These are phyloP conservation scores for Boletus hoseneyae DNA, from an alignment of 1,284 basidiomycete species.

Conservation along the genomic window DNA sequence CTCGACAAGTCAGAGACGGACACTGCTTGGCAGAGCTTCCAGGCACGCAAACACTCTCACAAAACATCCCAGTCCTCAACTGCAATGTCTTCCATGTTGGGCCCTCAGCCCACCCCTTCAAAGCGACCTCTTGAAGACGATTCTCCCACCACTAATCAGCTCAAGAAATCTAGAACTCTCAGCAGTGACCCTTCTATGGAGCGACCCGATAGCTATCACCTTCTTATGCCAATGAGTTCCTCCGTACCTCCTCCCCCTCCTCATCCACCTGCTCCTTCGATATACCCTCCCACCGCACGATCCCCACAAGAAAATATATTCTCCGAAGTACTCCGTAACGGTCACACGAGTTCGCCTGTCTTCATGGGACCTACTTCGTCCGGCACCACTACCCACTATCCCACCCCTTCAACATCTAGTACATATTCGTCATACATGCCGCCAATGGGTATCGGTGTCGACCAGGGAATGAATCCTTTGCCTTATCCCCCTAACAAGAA, in stretches of 20 bases:
- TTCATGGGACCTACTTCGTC: slow-evolving; percentile 50
- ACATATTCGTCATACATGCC: slow-evolving; percentile 57
- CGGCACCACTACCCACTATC: slow-evolving; percentile 31
- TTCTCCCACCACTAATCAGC: slow-evolving; percentile 27
- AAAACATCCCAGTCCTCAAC: slow-evolving; percentile 30
- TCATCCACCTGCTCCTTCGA: slow-evolving; percentile 36
- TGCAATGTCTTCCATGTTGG: slow-evolving; percentile 30
- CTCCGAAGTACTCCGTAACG: slow-evolving; percentile 56
- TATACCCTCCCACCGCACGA: slow-evolving; percentile 34
- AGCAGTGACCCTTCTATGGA: slow-evolving; percentile 39
- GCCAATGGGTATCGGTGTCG: slow-evolving; percentile 53
- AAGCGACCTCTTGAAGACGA: slow-evolving; percentile 55
- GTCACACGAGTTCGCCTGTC: slow-evolving; percentile 56
- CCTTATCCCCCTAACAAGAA: slow-evolving; percentile 34
- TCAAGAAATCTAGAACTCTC: slow-evolving; percentile 51
- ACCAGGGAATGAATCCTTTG: slow-evolving; percentile 48
- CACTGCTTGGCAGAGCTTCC: slow-evolving; percentile 86
- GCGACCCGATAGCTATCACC: slow-evolving; percentile 47
- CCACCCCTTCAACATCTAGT: slow-evolving; percentile 31
- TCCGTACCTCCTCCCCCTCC: slow-evolving; percentile 32
- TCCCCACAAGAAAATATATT: slow-evolving; percentile 52
- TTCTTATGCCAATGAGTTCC: slow-evolving; percentile 52
- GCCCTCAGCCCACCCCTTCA: slow-evolving; percentile 19
- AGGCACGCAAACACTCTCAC: slow-evolving; percentile 48
- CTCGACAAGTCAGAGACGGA: slow-evolving; percentile 85